phyloP scores from a whole-genome alignment of 1,139 yeast genomes.

The Blastobotrys persicus region DNA sequence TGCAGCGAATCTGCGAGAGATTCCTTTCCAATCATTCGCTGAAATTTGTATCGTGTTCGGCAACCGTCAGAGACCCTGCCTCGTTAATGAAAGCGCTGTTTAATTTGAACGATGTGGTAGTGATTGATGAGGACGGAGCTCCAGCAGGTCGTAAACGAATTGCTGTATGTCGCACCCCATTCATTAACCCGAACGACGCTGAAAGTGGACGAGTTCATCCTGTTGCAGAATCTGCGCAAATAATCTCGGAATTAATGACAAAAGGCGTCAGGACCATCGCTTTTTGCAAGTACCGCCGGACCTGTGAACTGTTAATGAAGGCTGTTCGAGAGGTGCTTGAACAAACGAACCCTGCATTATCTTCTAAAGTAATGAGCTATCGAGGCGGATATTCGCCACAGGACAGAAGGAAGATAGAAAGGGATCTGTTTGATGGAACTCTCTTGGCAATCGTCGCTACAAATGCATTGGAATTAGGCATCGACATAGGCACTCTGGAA shows the following conservation, averaged over 20 bases:
- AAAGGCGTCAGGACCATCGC: conserved; percentile 77
- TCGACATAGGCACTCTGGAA: conserved; percentile 89
- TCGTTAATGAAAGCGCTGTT: conserved; percentile 70
- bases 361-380: conserved; percentile 82
- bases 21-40: conserved; percentile 51
- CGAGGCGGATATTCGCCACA: conserved; percentile 90
- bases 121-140: conserved; percentile 77
- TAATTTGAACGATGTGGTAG: conserved; percentile 48
- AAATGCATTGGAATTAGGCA: conserved; percentile 91
- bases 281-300: conserved; percentile 81
- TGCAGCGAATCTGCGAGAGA: conserved; percentile 55
- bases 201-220: conserved; percentile 64
- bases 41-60: conserved; percentile 85
- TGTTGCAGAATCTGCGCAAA: conserved; percentile 70
- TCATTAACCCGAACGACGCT: conserved; percentile 57
- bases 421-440: conserved; percentile 83
- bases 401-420: conserved; percentile 84
- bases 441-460: conserved; percentile 88
- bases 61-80: conserved; percentile 75
- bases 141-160: conserved; percentile 75
- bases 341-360: conserved; percentile 34
- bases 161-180: conserved; percentile 82
- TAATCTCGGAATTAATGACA: conserved; percentile 63
- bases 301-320: conserved; percentile 84
- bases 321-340: conserved; percentile 55